Evolutionary conservation across 2,329 filamentous ascomycete species (phyloP).

Genomic region (Elsinoe necatrix): DNA sequence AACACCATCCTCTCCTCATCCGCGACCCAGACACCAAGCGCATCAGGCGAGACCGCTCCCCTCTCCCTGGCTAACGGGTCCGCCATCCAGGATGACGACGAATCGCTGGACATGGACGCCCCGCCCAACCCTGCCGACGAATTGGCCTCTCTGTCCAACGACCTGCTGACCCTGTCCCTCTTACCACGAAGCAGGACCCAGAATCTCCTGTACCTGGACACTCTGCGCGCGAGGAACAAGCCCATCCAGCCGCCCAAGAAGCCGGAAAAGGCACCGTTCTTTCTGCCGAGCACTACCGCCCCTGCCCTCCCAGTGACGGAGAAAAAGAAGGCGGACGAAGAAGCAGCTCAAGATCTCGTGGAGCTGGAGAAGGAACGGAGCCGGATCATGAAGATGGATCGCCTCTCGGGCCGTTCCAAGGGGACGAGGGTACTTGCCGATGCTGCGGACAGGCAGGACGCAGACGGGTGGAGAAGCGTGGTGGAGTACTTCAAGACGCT

Average conservation of each 20-base stretch:
- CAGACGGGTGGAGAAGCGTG: conserved; percentile 57
- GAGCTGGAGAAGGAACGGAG: conserved; percentile 27
- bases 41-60: conserved; percentile 76
- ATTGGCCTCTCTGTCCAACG: conserved; percentile 51
- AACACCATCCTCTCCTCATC: conserved; percentile 46
- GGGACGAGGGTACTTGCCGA: conserved; percentile 43
- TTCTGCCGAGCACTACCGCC: conserved; percentile 60
- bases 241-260: conserved; percentile 84
- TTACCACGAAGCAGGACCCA: conserved; percentile 92
- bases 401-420: conserved; percentile 21
- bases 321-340: conserved; percentile 22
- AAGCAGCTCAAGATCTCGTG: conserved; percentile 27
- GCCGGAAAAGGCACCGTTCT: conserved; percentile 93
- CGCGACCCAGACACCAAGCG: conserved; percentile 48
- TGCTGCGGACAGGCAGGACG: conserved; percentile 36
- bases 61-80: conserved; percentile 59
- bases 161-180: conserved; percentile 80
- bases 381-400: conserved; percentile 26
- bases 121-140: conserved; percentile 37
- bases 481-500: conserved; percentile 72
- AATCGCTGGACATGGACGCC: conserved; percentile 48
- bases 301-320: conserved; percentile 24
- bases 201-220: conserved; percentile 81
- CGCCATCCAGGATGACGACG: conserved; percentile 36
- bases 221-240: conserved; percentile 87